phyloP scores from a whole-genome alignment of 805 yeast genomes.

The Cyberlindnera subsufficiens region DNA sequence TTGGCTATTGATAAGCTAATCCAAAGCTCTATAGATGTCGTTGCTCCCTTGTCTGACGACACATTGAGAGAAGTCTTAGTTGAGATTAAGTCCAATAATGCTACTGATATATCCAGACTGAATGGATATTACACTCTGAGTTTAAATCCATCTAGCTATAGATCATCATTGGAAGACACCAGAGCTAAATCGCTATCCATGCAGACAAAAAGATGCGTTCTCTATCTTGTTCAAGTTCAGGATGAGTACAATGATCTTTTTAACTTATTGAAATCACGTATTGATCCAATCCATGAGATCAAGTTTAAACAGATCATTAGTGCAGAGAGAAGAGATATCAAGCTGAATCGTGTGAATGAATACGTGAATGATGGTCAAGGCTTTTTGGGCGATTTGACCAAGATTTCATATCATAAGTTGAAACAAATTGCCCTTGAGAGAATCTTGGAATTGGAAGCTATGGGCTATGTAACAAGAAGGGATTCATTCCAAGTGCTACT shows the following conservation, averaged over 20 bases:
- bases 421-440: conserved; percentile 72
- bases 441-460: conserved; percentile 66
- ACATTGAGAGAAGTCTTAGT: conserved; percentile 40
- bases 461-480: conserved; percentile 57
- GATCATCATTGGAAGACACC: conserved; percentile 42
- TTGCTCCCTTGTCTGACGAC: conserved; percentile 49
- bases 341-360: conserved; percentile 32
- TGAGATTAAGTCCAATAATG: conserved; percentile 36
- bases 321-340: conserved; percentile 35
- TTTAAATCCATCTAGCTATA: conserved; percentile 51
- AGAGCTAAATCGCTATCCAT: conserved; percentile 55
- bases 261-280: conserved; percentile 63
- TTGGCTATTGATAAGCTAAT: conserved; percentile 38
- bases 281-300: conserved; percentile 62
- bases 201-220: conserved; percentile 77
- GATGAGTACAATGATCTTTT: conserved; percentile 56
- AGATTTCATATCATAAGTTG: conserved; percentile 60
- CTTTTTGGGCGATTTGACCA: conserved; percentile 43
- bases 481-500: conserved; percentile 74
- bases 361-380: conserved; percentile 37
- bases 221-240: conserved; percentile 81
- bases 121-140: conserved; percentile 51
- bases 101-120: conserved; percentile 41
- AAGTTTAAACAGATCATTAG: conserved; percentile 50
- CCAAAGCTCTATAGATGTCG: conserved; percentile 33